Evolutionary conservation across 2,329 filamentous ascomycete genomes (phyloP).

Genomic region (Colletotrichum sp.): DNA sequence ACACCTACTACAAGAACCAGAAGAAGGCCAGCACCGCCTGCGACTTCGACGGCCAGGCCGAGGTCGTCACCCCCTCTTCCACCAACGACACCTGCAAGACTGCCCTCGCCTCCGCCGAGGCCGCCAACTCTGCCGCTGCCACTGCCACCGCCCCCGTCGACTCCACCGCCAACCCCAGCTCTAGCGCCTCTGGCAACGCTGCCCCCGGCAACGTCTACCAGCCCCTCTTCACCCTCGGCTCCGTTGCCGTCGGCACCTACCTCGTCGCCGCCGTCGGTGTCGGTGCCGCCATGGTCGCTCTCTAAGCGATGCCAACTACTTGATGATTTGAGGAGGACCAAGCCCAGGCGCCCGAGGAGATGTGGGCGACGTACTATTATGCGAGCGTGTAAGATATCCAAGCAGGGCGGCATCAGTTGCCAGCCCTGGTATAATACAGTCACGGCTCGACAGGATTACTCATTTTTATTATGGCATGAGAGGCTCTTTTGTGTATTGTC

Average conservation of each 20-base stretch:
- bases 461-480: conserved; percentile 6
- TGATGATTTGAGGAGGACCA: conserved; percentile 8
- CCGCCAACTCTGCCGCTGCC: conserved; percentile 52
- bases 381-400: conserved; percentile 19
- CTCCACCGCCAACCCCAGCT: conserved; percentile 29
- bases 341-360: neutral
- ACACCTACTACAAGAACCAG: conserved; percentile 72
- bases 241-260: conserved; percentile 55
- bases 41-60: conserved; percentile 72
- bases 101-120: conserved; percentile 68
- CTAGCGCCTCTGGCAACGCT: conserved; percentile 14
- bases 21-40: conserved; percentile 64
- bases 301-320: conserved; percentile 44
- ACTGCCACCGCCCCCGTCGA: conserved; percentile 47
- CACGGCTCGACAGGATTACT: conserved; percentile 10
- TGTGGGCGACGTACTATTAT: neutral
- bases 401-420: neutral
- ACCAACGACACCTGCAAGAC: conserved; percentile 59
- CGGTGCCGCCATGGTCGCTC: conserved; percentile 57
- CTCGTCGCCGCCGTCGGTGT: conserved; percentile 55
- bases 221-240: conserved; percentile 48
- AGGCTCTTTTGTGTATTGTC: conserved; percentile 12
- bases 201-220: conserved; percentile 38
- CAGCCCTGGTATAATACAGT: conserved; percentile 14
- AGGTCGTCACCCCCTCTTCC: conserved; percentile 51